Evolutionary conservation across 2,329 filamentous ascomycete genomes (phyloP).

Genomic region (Fusarium sublunatum): DNA sequence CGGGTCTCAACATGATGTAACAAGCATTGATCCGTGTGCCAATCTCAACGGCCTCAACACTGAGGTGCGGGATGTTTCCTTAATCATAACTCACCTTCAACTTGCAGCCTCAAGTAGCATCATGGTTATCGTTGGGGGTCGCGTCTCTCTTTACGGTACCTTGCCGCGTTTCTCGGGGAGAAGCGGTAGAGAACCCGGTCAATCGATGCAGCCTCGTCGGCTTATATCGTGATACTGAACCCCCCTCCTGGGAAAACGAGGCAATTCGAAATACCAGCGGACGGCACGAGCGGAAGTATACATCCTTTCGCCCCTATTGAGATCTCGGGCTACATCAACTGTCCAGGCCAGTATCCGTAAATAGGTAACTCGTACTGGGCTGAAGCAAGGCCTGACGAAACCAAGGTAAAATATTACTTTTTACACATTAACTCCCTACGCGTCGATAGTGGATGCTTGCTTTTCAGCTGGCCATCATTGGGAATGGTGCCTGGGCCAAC

Average conservation of each 20-base stretch:
- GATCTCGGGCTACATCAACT: background rate
- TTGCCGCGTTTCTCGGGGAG: background rate
- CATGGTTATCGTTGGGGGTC: background rate
- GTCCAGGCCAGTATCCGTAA: background rate
- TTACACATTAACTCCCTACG: no score
- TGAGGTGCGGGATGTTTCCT: background rate
- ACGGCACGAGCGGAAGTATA: background rate
- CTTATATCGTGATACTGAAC: slow-evolving; percentile 1
- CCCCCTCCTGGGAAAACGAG: slow-evolving; percentile 1
- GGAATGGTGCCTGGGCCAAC: slow-evolving; percentile 1
- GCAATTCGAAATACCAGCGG: background rate
- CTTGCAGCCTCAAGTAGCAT: slow-evolving; percentile 2
- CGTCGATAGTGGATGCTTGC: background rate
- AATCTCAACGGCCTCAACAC: slow-evolving; percentile 3
- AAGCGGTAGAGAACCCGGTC: slow-evolving; percentile 2
- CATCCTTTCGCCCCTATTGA: background rate
- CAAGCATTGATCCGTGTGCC: slow-evolving; percentile 9
- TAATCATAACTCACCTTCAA: slow-evolving; percentile 14
- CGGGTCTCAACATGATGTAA: slow-evolving; percentile 7
- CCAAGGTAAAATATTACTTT: no score
- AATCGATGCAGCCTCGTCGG: background rate
- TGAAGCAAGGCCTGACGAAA: slow-evolving; percentile 5
- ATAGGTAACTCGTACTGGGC: background rate
- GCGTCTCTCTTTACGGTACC: background rate
- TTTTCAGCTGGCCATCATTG: slow-evolving; percentile 1